Percentiles rank a stretch among this genome's conserved stretches.
Evolutionary conservation across 2,329 filamentous ascomycete species (phyloP).

Genomic region (Trichoderma brevicompactum): DNA sequence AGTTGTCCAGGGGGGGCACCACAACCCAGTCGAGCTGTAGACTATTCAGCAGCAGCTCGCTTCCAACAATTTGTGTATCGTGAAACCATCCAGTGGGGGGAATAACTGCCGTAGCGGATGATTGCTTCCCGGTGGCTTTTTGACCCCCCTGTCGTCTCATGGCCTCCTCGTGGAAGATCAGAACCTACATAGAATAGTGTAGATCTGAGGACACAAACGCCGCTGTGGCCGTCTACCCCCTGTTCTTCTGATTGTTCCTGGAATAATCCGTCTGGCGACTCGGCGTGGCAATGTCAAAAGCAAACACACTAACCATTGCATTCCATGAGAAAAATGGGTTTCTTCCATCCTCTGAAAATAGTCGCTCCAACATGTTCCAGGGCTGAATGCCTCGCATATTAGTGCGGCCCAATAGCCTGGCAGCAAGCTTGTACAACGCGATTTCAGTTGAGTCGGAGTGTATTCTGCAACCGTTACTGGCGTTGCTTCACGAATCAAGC

Average conservation of each 20-base stretch:
- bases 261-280: not conserved
- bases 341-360: conserved; percentile 1
- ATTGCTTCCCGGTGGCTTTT: conserved; percentile 27
- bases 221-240: not conserved
- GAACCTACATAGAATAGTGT: not conserved
- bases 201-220: conserved; percentile 8
- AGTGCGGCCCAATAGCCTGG: conserved; percentile 15
- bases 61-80: conserved; percentile 9
- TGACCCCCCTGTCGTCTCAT: conserved; percentile 13
- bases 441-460: not conserved
- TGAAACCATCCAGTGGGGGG: conserved; percentile 12
- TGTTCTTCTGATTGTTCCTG: not conserved
- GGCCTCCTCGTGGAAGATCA: conserved; percentile 23
- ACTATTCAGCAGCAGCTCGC: conserved; percentile 26
- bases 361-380: not conserved
- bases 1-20: not conserved
- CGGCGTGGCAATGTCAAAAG: conserved; percentile 3
- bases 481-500: conserved; percentile 1
- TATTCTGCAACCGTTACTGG: conserved; percentile 12
- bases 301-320: conserved; percentile 5
- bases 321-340: not conserved
- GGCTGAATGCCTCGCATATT: not conserved
- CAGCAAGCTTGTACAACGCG: conserved; percentile 17
- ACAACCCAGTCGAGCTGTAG: conserved; percentile 26
- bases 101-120: conserved; percentile 12